Evolutionary conservation across 2,329 filamentous ascomycete genomes (phyloP).

Genomic region (Botrytis tulipae): DNA sequence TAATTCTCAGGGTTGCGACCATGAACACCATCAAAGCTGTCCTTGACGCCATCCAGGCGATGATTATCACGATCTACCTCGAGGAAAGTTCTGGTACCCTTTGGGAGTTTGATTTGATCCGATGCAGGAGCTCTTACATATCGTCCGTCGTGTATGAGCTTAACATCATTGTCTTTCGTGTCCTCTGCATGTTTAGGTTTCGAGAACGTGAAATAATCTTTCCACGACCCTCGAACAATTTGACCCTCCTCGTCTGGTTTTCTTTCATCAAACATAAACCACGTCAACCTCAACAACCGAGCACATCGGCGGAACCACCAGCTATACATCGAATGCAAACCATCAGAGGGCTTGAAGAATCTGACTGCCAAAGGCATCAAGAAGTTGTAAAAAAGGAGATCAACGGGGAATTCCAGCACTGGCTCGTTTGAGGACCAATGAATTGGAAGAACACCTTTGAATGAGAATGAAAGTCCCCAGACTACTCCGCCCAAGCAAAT

Average conservation of each 20-base stretch:
- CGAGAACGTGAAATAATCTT: slow-evolving; percentile 47
- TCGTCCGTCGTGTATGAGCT: slow-evolving; percentile 59
- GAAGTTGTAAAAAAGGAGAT: slow-evolving; percentile 95
- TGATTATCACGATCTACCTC: slow-evolving; percentile 68
- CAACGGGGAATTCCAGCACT: slow-evolving; percentile 89
- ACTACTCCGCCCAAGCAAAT: slow-evolving; percentile 93
- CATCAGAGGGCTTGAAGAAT: slow-evolving; percentile 81
- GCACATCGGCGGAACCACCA: slow-evolving; percentile 97
- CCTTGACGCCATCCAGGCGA: slow-evolving; percentile 57
- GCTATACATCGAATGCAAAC: slow-evolving; percentile 78
- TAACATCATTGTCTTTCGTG: slow-evolving; percentile 44
- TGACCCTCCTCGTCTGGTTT: slow-evolving; percentile 77
- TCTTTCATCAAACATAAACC: slow-evolving; percentile 89
- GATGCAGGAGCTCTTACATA: slow-evolving; percentile 93
- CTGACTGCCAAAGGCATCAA: slow-evolving; percentile 84
- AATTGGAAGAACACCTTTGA: slow-evolving; percentile 76
- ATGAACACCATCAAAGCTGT: slow-evolving; percentile 57
- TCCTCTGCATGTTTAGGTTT: slow-evolving; percentile 42
- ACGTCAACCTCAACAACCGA: slow-evolving; percentile 73
- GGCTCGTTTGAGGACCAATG: slow-evolving; percentile 93
- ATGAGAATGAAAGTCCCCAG: slow-evolving; percentile 74
- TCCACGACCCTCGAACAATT: slow-evolving; percentile 60
- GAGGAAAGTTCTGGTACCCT: slow-evolving; percentile 77
- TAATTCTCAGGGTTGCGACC: slow-evolving; percentile 49
- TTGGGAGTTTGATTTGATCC: slow-evolving; percentile 91